Percentiles rank a stretch among this genome's conserved stretches.
These are phyloP conservation scores for Thymus mandschuricus DNA, from an alignment of 257 asterid genomes.

Conservation along the genomic window DNA sequence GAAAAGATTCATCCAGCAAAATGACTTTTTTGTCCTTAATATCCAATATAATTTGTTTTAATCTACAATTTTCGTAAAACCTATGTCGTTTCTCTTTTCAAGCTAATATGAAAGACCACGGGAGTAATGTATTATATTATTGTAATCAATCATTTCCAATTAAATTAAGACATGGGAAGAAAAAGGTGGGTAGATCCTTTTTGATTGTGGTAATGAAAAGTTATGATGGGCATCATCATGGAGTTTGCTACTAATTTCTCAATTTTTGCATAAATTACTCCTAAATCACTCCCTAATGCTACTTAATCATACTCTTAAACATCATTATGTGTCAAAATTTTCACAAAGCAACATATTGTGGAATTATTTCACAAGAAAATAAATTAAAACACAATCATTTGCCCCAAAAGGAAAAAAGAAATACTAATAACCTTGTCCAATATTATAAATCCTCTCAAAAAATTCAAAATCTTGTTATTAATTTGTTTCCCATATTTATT, in stretches of 20 bases:
- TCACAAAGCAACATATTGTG: not conserved
- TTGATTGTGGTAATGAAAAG: conserved; percentile 40
- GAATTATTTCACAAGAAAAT: not conserved
- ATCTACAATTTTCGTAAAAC: too few relatives aligned
- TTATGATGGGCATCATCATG: conserved; percentile 29
- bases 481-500: not conserved
- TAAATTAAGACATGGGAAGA: not conserved
- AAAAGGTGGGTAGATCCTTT: not conserved
- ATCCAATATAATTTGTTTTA: too few relatives aligned
- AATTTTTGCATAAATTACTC: conserved; percentile 33
- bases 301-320: conserved; percentile 7
- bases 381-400: not conserved
- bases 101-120: too few relatives aligned
- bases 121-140: too few relatives aligned
- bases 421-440: too few relatives aligned
- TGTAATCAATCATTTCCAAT: not conserved
- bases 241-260: conserved; percentile 30
- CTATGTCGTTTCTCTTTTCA: too few relatives aligned
- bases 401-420: not conserved
- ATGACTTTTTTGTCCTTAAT: too few relatives aligned
- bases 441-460: too few relatives aligned
- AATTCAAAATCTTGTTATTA: too few relatives aligned
- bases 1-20: too few relatives aligned
- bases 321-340: conserved; percentile 28
- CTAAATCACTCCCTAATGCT: conserved; percentile 34